phyloP scores from a whole-genome alignment of 2,329 filamentous ascomycete species.

The Colletotrichum lini region DNA sequence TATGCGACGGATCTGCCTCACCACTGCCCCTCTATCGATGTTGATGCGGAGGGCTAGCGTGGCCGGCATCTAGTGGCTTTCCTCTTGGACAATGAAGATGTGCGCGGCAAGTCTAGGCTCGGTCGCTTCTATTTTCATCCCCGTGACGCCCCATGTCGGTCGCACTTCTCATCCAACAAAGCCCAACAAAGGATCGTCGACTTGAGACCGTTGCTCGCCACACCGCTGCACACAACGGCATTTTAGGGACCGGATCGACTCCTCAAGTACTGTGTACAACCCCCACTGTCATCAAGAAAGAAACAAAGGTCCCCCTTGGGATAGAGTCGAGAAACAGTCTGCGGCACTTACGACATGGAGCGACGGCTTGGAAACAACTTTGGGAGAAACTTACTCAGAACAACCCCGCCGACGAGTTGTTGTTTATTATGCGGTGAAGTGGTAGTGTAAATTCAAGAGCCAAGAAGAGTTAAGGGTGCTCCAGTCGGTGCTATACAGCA shows the following conservation, averaged over 20 bases:
- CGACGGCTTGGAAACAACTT: conserved; percentile 8
- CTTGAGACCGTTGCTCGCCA: conserved; percentile 29
- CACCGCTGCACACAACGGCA: conserved; percentile 3
- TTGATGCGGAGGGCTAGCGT: background rate
- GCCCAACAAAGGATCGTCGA: conserved; percentile 23
- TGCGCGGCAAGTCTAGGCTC: conserved; percentile 5
- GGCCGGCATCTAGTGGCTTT: conserved; percentile 14
- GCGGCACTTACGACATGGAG: conserved; percentile 2
- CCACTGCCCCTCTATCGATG: background rate
- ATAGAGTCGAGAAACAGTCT: conserved; percentile 11
- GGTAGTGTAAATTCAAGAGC: conserved; percentile 1
- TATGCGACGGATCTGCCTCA: background rate
- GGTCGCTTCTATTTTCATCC: background rate
- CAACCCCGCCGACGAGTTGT: conserved; percentile 16
- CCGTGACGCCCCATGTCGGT: background rate
- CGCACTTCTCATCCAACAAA: conserved; percentile 5
- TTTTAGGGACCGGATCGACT: background rate
- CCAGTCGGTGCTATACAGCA: background rate
- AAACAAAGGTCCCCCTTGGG: background rate
- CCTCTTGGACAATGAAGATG: background rate
- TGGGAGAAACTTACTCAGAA: background rate
- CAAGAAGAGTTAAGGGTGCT: background rate
- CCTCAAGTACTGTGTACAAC: conserved; percentile 15
- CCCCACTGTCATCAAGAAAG: background rate
- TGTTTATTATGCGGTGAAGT: conserved; percentile 16